These are phyloP conservation scores for Mycena citricolor DNA, from an alignment of 1,284 basidiomycete genomes.

Conservation along the genomic window DNA sequence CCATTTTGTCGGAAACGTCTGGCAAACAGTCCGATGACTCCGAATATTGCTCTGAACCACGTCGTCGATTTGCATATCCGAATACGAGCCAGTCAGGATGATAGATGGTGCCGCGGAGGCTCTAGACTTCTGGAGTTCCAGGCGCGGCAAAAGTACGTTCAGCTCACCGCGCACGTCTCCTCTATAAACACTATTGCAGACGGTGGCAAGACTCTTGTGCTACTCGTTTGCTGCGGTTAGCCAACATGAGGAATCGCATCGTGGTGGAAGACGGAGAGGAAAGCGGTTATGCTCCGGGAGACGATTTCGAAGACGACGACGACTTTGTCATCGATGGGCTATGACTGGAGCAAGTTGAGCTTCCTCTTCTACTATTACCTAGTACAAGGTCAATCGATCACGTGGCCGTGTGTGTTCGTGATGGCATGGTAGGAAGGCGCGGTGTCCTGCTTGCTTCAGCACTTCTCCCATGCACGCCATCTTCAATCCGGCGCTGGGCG, in stretches of 20 bases:
- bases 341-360: neutral
- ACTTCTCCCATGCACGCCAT: constrained; percentile 31
- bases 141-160: constrained; percentile 43
- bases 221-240: neutral
- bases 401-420: neutral
- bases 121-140: constrained; percentile 49
- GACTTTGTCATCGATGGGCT: neutral
- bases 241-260: constrained; percentile 18
- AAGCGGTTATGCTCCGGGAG: neutral
- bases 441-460: neutral
- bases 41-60: constrained; percentile 52
- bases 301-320: constrained; percentile 1
- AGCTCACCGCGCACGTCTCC: too few species aligned
- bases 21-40: constrained; percentile 42
- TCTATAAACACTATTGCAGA: too few species aligned
- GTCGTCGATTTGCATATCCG: constrained; percentile 49
- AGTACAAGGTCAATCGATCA: constrained; percentile 9
- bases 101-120: constrained; percentile 43
- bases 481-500: constrained; percentile 38
- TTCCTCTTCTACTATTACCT: too few species aligned
- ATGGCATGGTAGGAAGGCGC: neutral
- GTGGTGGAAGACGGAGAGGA: constrained; percentile 10
- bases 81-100: constrained; percentile 38
- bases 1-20: constrained; percentile 49
- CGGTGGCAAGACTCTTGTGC: neutral